Percentiles rank a stretch among this genome's conserved stretches.
Evolutionary conservation across 768 basidiomycete genomes (phyloP).

Genomic region (Leucosporidium yakuticum): DNA sequence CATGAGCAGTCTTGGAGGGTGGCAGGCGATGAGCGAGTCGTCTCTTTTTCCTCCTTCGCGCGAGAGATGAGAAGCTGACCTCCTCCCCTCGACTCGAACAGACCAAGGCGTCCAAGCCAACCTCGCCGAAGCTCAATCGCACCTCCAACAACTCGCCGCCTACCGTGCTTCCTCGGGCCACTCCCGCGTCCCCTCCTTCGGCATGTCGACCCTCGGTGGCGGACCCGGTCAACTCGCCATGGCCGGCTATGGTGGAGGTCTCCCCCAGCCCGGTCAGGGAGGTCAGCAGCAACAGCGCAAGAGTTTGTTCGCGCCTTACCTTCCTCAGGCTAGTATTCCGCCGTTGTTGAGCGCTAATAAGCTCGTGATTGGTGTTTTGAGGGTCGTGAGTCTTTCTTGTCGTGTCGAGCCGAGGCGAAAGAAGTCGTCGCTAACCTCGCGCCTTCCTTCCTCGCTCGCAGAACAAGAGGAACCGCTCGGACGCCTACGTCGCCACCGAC

Average conservation of each 20-base stretch:
- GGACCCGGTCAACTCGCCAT: conserved; percentile 72
- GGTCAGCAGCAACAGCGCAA: conserved; percentile 83
- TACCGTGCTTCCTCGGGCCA: conserved; percentile 51
- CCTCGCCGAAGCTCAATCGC: conserved; percentile 93
- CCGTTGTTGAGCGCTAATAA: conserved; percentile 95
- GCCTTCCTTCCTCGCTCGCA: conserved; percentile 40
- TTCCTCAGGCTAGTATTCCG: conserved; percentile 90
- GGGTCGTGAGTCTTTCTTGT: conserved; percentile 46
- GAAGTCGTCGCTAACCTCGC: conserved; percentile 3
- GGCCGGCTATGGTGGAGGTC: conserved; percentile 63
- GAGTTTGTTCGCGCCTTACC: conserved; percentile 95
- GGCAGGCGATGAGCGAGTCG: conserved; percentile 80
- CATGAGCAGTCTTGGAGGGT: conserved; percentile 66
- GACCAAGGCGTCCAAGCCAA: conserved; percentile 50
- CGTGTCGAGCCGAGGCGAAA: neutral
- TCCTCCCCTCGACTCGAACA: conserved; percentile 9
- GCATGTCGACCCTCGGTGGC: conserved; percentile 68
- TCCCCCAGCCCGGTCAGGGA: conserved; percentile 78
- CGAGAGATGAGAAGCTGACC: neutral
- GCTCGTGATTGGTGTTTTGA: conserved; percentile 89
- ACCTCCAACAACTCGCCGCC: conserved; percentile 89
- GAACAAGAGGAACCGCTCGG: conserved; percentile 96
- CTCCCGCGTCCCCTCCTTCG: conserved; percentile 37
- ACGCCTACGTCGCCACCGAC: conserved; percentile 97
- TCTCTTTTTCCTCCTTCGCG: neutral